Evolutionary conservation across 176 grass and related monocot genomes (phyloP).

Genomic region (Rhynchospora breviuscula): DNA sequence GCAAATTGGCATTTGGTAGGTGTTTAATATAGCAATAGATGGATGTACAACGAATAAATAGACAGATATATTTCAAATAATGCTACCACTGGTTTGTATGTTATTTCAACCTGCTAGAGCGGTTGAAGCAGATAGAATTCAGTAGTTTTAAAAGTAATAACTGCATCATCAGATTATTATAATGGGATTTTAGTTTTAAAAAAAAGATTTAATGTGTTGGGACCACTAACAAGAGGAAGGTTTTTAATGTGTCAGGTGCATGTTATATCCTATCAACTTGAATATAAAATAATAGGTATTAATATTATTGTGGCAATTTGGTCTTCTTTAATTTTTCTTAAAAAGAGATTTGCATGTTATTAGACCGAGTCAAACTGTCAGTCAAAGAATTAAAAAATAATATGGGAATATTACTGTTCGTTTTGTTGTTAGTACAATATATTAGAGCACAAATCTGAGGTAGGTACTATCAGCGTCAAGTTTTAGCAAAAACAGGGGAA

Average conservation of each 20-base stretch:
- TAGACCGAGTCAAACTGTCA: conserved; percentile 7
- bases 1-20: background rate
- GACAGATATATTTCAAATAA: background rate
- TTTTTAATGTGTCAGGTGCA: conserved; percentile 14
- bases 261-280: conserved; percentile 9
- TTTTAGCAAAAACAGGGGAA: background rate
- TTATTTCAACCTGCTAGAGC: conserved; percentile 13
- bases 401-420: background rate
- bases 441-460: background rate
- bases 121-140: background rate
- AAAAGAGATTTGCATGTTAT: background rate
- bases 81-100: background rate
- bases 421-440: background rate
- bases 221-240: conserved; percentile 21
- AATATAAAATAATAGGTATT: background rate
- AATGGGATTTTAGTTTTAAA: background rate
- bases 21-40: background rate
- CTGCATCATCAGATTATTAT: background rate
- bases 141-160: background rate
- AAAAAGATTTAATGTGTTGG: background rate
- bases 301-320: background rate
- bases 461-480: background rate
- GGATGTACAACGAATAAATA: background rate
- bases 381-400: background rate
- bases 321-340: background rate